Base-by-base conservation (phyloP, 805 yeast genomes). In the Jamesozyma jinghongensis region DNA sequence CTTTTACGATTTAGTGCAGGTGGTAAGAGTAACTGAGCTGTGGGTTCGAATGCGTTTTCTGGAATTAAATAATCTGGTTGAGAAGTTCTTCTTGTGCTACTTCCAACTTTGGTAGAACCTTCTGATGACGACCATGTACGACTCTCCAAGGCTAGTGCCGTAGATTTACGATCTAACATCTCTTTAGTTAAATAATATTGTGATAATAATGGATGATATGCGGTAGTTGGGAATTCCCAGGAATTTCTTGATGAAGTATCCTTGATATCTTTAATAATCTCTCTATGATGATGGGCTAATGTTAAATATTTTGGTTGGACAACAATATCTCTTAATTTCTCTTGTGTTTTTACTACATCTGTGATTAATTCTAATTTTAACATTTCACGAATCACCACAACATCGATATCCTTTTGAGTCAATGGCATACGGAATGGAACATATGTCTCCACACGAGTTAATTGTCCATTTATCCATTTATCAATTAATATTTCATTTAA, bases 401-500 rank as follows among this genome's bases (percentile, higher is more conserved):
- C n/a, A 68, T 66, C 49, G 17, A 60, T 27, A 42, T 48, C 45
- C n/a, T 53, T 52, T 11, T 52, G 37, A 1, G 56, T 51, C 30
- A 92, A 65, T 2, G 97, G 97, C 3, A 66, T 59, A 50, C 98
- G 71, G 35, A 69, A 71, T 0, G 97, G 96, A 25, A 88, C 62
- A 56, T 77, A 79, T n/a, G 49, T 37, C 34, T 77, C 74, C 8
- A 78, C 70, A 7, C 19, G 12, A 8, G 12, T n/a, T 16, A 73
- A 86, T 26, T 95, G 95, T 56, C 78, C 77, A 40, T 70, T 71
- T 87, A 92, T 85, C 98, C 98, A 92, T 2, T 95, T 95, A 54
- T 92, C 97, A 40, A 72, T 69, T 50, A 84, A 70, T 4, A 92
- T 83, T 56, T 87, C 94, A 37, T 70, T 68, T 41, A 92, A 67